Percentiles rank a stretch among this genome's conserved stretches.
These are phyloP conservation scores for Eutrema heterophyllum DNA, from an alignment of 345 rosid species.

Conservation along the genomic window DNA sequence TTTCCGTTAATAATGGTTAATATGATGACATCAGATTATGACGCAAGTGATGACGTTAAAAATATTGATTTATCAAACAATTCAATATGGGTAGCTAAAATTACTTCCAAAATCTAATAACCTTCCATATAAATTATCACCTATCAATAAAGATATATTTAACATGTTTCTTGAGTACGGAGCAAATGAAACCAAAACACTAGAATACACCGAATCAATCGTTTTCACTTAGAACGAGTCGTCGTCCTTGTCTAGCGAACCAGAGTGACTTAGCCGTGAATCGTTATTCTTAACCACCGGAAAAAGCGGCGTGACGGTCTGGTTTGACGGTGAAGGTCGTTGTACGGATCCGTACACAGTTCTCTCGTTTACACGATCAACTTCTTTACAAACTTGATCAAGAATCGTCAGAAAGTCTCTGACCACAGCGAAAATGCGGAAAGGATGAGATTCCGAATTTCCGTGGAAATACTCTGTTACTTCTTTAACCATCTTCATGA, in stretches of 20 bases:
- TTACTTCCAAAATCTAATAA: background rate
- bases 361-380: constrained; percentile 79
- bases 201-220: constrained; percentile 11
- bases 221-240: constrained; percentile 10
- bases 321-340: constrained; percentile 37
- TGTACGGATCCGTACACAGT: constrained; percentile 52
- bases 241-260: constrained; percentile 38
- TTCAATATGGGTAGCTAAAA: background rate
- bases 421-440: constrained; percentile 71
- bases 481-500: constrained; percentile 58
- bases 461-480: constrained; percentile 92
- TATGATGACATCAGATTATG: background rate
- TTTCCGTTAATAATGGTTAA: background rate
- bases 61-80: too few species aligned
- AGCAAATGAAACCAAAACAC: constrained; percentile 4
- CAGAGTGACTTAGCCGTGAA: constrained; percentile 27
- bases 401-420: constrained; percentile 82
- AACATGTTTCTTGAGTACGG: constrained; percentile 14
- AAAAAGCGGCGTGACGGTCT: constrained; percentile 40
- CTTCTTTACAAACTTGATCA: constrained; percentile 91
- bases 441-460: constrained; percentile 74
- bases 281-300: constrained; percentile 33
- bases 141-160: constrained; percentile 13
- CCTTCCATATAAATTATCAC: constrained; percentile 15
- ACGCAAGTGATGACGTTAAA: background rate